Percentiles rank a stretch among this genome's conserved stretches.
These are phyloP conservation scores for Tricholoma bakamatsutake DNA, from an alignment of 768 basidiomycete species.

Conservation along the genomic window DNA sequence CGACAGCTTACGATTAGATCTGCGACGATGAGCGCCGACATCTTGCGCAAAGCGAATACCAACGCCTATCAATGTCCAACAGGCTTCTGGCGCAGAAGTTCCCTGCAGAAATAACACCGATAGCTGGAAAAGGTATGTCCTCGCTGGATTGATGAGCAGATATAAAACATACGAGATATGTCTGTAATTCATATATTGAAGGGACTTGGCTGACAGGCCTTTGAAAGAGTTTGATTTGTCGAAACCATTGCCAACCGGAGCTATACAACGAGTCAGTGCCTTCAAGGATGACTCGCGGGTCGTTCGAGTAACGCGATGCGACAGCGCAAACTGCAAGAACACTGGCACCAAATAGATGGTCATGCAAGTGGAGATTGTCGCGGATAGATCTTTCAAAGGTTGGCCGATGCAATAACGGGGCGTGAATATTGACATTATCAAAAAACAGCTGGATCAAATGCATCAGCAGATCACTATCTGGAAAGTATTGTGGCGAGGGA, in stretches of 20 bases:
- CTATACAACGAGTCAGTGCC: constrained; percentile 36
- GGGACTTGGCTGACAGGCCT: constrained; percentile 52
- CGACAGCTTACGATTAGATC: constrained; percentile 23
- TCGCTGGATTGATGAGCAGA: not conserved
- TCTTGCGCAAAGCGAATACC: constrained; percentile 56
- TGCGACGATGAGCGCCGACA: constrained; percentile 46
- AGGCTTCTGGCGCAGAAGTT: constrained; percentile 38
- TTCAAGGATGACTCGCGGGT: constrained; percentile 29
- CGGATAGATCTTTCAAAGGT: constrained; percentile 49
- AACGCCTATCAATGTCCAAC: constrained; percentile 50
- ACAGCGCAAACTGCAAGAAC: constrained; percentile 65
- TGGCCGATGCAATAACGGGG: constrained; percentile 65
- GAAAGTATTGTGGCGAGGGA: constrained; percentile 31
- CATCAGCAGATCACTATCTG: constrained; percentile 41
- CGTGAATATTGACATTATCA: constrained; percentile 36
- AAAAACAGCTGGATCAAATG: constrained; percentile 58
- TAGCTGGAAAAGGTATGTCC: constrained; percentile 24
- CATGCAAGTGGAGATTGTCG: constrained; percentile 41
- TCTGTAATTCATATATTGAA: constrained; percentile 66
- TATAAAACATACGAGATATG: constrained; percentile 44
- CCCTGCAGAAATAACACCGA: constrained; percentile 35
- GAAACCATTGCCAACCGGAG: constrained; percentile 56
- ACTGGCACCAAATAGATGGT: constrained; percentile 45
- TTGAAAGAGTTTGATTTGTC: constrained; percentile 56
- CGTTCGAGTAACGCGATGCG: constrained; percentile 54